Conservation (phyloP, 306 rosid genomes). For the Morella rubra region DNA sequence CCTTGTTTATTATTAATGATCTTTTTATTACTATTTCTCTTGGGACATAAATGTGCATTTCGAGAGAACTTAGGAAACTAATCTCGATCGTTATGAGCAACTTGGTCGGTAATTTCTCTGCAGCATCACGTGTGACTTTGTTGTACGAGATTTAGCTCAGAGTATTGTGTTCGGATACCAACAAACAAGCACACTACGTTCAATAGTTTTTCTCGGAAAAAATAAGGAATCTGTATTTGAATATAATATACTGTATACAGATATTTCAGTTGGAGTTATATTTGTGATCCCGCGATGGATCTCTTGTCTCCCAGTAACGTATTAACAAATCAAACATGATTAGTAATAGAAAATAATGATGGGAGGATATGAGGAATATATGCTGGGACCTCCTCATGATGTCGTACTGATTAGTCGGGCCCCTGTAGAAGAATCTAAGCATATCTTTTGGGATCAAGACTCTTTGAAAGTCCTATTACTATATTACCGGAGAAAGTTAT, state of each 20-base stretch:
- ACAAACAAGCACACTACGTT: too few species aligned
- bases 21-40: too few species aligned
- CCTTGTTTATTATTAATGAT: too few species aligned
- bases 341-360: slow-evolving; percentile 7
- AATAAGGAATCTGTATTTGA: too few species aligned
- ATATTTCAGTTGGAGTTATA: background rate
- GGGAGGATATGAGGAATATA: slow-evolving; percentile 46
- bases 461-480: background rate
- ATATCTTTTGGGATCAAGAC: background rate
- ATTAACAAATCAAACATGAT: slow-evolving; percentile 9
- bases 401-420: slow-evolving; percentile 1
- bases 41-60: too few species aligned
- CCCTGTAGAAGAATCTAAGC: slow-evolving; percentile 5
- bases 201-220: too few species aligned
- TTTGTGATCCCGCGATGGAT: slow-evolving; percentile 36
- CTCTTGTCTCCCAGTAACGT: slow-evolving; percentile 25
- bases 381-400: slow-evolving; percentile 33
- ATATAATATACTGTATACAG: background rate
- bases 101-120: too few species aligned
- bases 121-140: too few species aligned
- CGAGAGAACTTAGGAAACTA: too few species aligned
- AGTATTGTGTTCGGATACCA: too few species aligned
- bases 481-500: background rate
- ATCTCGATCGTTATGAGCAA: too few species aligned
- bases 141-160: too few species aligned